Percentiles rank a stretch among this genome's conserved stretches.
Evolutionary conservation across 768 basidiomycete species (phyloP).

Genomic region (Leccinum boreale): DNA sequence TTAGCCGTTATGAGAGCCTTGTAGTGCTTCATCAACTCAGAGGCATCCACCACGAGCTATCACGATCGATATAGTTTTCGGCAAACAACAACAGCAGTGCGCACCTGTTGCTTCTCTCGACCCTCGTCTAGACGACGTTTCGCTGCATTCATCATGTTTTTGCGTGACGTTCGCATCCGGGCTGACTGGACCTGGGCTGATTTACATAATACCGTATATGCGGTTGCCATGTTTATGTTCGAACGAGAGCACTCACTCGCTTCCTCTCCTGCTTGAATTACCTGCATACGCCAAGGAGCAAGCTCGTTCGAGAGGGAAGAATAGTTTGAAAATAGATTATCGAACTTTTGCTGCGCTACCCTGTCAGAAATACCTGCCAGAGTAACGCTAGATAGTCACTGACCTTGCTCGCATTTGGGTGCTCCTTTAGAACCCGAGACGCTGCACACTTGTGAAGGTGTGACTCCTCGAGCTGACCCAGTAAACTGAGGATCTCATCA

Average conservation of each 20-base stretch:
- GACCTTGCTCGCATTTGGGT: constrained; percentile 18
- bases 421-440: constrained; percentile 6
- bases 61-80: background rate
- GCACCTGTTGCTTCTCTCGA: constrained; percentile 38
- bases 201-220: constrained; percentile 3
- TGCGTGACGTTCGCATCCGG: constrained; percentile 34
- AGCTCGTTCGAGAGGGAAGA: constrained; percentile 32
- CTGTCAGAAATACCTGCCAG: constrained; percentile 5
- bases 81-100: background rate
- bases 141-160: constrained; percentile 31
- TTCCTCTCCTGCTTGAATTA: constrained; percentile 31
- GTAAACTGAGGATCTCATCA: constrained; percentile 14
- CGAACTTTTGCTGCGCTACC: constrained; percentile 20
- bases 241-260: constrained; percentile 26
- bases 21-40: constrained; percentile 40
- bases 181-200: constrained; percentile 32
- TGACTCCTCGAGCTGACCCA: constrained; percentile 23
- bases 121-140: constrained; percentile 34
- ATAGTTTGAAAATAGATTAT: constrained; percentile 21
- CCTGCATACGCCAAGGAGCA: constrained; percentile 28
- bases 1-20: constrained; percentile 33
- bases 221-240: background rate
- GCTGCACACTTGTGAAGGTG: constrained; percentile 13
- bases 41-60: constrained; percentile 38
- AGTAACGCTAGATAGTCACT: background rate